Conservation (phyloP, 345 rosid genomes). For the Litchi chinensis region DNA sequence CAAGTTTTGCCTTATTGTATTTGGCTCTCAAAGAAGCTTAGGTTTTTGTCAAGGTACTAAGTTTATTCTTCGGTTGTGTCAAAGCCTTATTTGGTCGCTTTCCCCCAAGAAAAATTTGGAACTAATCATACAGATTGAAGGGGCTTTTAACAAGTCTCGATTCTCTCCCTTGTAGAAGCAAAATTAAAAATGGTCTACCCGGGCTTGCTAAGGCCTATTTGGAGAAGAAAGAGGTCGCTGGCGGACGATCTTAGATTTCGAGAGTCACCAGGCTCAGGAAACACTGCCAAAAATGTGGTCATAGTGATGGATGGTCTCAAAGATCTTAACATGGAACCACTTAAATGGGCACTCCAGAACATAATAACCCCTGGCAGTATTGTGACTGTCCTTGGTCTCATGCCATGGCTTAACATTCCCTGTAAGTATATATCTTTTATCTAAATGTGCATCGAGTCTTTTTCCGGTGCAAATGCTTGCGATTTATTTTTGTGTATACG, state of each 20-base stretch:
- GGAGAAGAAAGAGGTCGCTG: slow-evolving; percentile 14
- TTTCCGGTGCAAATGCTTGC: neutral
- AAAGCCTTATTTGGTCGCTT: neutral
- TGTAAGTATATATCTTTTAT: slow-evolving; percentile 22
- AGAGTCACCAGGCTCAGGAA: slow-evolving; percentile 28
- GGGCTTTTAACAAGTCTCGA: neutral
- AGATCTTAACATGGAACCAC: slow-evolving; percentile 41
- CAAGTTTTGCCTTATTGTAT: neutral
- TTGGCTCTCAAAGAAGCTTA: neutral
- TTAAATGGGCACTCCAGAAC: slow-evolving; percentile 54
- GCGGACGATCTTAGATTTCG: slow-evolving; percentile 9
- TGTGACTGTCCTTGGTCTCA: slow-evolving; percentile 50
- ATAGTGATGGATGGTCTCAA: slow-evolving; percentile 55
- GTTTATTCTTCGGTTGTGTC: slow-evolving; percentile 5
- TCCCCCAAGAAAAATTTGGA: neutral
- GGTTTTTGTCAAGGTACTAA: neutral
- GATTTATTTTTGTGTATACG: too few relatives aligned
- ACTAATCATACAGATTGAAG: neutral
- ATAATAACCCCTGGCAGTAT: slow-evolving; percentile 30
- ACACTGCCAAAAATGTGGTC: slow-evolving; percentile 33
- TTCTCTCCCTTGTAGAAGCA: neutral
- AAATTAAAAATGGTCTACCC: slow-evolving; percentile 14
- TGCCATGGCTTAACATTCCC: slow-evolving; percentile 66
- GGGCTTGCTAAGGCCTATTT: neutral
- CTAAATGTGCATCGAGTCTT: neutral